Conservation (phyloP, 345 rosid species). For the Euphorbia tirucalli region DNA sequence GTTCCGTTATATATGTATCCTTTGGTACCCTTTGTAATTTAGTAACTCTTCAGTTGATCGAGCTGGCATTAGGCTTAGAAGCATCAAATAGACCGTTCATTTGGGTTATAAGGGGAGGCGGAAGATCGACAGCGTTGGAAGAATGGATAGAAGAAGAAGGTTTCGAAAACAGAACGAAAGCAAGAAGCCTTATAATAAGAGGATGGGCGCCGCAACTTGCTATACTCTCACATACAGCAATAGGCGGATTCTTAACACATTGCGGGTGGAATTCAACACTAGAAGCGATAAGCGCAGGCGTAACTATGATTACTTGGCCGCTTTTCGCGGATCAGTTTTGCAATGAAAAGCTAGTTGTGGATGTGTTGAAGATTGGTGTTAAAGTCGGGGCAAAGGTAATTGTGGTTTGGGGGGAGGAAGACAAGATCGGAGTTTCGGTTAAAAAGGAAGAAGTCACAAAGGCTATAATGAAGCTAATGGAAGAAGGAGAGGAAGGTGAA, state of each 20-base stretch:
- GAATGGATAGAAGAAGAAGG: conserved; percentile 8
- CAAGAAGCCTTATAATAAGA: conserved; percentile 13
- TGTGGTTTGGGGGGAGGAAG: conserved; percentile 19
- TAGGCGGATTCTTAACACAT: conserved; percentile 18
- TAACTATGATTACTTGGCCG: conserved; percentile 19
- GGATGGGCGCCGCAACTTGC: conserved; percentile 23
- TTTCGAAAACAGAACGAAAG: conserved; percentile 8
- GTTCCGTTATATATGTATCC: conserved; percentile 17
- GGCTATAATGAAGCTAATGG: conserved; percentile 9
- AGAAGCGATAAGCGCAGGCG: conserved; percentile 2
- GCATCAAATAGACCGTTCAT: conserved; percentile 18
- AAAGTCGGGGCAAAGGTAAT: conserved; percentile 7
- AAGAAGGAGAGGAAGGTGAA: conserved; percentile 11
- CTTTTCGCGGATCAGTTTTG: conserved; percentile 17
- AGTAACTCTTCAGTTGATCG: conserved; percentile 6
- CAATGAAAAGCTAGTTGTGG: conserved; percentile 16
- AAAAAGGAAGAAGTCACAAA: conserved; percentile 10
- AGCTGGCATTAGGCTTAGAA: conserved; percentile 19
- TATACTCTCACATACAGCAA: conserved; percentile 11
- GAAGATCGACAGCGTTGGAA: too few species aligned
- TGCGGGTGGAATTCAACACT: conserved; percentile 10
- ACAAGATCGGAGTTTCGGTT: conserved; percentile 16
- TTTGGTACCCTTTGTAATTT: conserved; percentile 19
- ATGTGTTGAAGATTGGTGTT: conserved; percentile 15
- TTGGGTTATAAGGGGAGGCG: conserved; percentile 13